Conservation (phyloP, 352 stramenopile species). For the Pythium angustatum region DNA sequence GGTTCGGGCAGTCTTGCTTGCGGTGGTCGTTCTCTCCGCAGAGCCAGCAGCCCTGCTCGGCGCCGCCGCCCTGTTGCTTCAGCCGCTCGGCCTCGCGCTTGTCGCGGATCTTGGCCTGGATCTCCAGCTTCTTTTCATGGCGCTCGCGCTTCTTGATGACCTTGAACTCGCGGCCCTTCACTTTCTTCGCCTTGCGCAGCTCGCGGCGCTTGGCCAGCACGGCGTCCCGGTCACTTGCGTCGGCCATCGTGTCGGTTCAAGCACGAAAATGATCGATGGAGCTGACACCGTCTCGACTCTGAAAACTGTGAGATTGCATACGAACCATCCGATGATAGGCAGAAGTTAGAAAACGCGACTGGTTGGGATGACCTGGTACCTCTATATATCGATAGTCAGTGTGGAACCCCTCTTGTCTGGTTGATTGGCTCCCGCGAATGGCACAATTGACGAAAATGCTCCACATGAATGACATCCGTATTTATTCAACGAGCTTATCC, state of each 20-base stretch:
- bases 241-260: conserved; percentile 25
- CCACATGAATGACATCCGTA: neutral
- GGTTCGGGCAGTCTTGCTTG: conserved; percentile 80
- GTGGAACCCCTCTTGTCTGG: conserved; percentile 9
- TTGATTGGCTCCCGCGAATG: conserved; percentile 32
- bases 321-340: too few relatives aligned
- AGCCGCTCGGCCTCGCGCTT: conserved; percentile 56
- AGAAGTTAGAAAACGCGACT: too few relatives aligned
- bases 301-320: too few relatives aligned
- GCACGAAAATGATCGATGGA: too few relatives aligned
- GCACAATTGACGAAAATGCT: conserved; percentile 9
- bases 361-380: too few relatives aligned
- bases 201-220: conserved; percentile 53
- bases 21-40: conserved; percentile 69
- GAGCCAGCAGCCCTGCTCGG: conserved; percentile 67
- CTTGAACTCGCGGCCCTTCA: conserved; percentile 67
- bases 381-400: conserved; percentile 12
- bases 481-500: neutral
- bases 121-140: conserved; percentile 78
- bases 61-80: conserved; percentile 23
- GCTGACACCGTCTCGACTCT: too few relatives aligned
- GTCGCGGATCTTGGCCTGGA: conserved; percentile 73
- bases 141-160: conserved; percentile 59
- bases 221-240: conserved; percentile 19
- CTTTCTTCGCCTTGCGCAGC: conserved; percentile 83